phyloP scores from a whole-genome alignment of 352 stramenopile species.

The Pythium aquatile region DNA sequence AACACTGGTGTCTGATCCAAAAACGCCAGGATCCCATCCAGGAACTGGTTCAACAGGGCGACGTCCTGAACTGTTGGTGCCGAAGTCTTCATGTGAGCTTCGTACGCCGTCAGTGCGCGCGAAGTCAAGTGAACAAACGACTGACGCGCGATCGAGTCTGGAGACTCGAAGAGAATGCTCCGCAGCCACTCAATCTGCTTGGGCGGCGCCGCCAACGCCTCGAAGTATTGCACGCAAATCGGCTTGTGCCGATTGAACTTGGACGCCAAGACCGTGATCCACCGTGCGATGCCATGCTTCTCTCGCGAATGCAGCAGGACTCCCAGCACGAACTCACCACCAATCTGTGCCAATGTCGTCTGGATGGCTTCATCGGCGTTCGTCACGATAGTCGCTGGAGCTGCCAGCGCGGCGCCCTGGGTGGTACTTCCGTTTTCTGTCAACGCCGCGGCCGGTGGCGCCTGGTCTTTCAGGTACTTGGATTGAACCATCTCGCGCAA shows the following conservation, averaged over 20 bases:
- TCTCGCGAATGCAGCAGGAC: slow-evolving; percentile 87
- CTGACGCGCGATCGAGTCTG: slow-evolving; percentile 81
- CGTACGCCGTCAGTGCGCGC: slow-evolving; percentile 65
- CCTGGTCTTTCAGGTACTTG: slow-evolving; percentile 68
- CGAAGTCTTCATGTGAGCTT: slow-evolving; percentile 45
- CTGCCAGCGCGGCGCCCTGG: slow-evolving; percentile 24
- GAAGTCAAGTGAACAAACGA: slow-evolving; percentile 85
- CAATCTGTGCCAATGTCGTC: slow-evolving; percentile 73
- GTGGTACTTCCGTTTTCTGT: slow-evolving; percentile 11
- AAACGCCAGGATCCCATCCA: slow-evolving; percentile 54
- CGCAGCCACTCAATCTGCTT: slow-evolving; percentile 64
- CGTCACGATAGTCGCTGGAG: background rate
- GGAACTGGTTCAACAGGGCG: slow-evolving; percentile 35
- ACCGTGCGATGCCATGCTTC: slow-evolving; percentile 82
- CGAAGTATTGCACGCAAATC: slow-evolving; percentile 74
- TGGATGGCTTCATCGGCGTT: slow-evolving; percentile 59
- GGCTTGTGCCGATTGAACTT: slow-evolving; percentile 75
- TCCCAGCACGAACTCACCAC: slow-evolving; percentile 85
- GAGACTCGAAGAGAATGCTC: slow-evolving; percentile 79
- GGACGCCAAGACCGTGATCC: slow-evolving; percentile 70
- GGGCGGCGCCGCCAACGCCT: slow-evolving; percentile 44
- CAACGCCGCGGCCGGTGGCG: slow-evolving; percentile 18
- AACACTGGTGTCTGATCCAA: slow-evolving; percentile 73
- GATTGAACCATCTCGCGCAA: slow-evolving; percentile 87
- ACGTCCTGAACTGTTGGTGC: slow-evolving; percentile 24